Percentiles rank a stretch among this genome's conserved stretches.
These are phyloP conservation scores for Globisporangium abappressorium DNA, from an alignment of 352 stramenopile species.

Conservation along the genomic window DNA sequence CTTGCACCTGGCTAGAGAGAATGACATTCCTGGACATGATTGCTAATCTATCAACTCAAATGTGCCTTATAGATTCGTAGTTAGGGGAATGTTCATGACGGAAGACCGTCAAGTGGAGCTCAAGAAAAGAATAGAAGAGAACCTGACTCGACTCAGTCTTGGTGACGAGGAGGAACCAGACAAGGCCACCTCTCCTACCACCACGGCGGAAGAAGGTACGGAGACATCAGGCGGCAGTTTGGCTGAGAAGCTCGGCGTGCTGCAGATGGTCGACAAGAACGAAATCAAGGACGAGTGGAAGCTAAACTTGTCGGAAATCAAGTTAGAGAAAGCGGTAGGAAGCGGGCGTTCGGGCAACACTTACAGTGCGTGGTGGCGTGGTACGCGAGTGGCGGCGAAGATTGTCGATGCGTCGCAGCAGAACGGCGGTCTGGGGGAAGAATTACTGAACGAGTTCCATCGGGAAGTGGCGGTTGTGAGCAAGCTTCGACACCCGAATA, in stretches of 20 bases:
- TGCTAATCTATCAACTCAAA: not conserved
- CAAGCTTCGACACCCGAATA: conserved; percentile 84
- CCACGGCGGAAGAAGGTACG: conserved; percentile 7
- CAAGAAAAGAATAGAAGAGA: conserved; percentile 69
- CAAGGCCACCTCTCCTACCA: conserved; percentile 7
- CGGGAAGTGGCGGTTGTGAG: conserved; percentile 82
- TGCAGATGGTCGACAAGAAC: conserved; percentile 84
- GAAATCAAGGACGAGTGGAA: conserved; percentile 85
- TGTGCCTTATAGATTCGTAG: conserved; percentile 55
- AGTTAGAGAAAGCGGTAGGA: conserved; percentile 63
- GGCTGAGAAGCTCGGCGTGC: conserved; percentile 66
- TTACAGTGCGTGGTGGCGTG: conserved; percentile 78
- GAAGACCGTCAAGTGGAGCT: conserved; percentile 73
- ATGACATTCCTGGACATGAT: not conserved
- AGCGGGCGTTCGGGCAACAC: conserved; percentile 75
- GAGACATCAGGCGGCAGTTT: conserved; percentile 38
- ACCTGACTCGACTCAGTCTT: conserved; percentile 60
- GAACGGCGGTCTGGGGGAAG: conserved; percentile 59
- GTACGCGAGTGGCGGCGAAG: conserved; percentile 77
- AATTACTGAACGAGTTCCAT: conserved; percentile 84
- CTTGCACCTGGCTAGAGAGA: not conserved
- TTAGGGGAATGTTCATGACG: conserved; percentile 79
- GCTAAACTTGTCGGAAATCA: conserved; percentile 69
- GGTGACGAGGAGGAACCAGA: conserved; percentile 34
- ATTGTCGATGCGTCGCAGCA: conserved; percentile 75